Evolutionary conservation across 2,329 filamentous ascomycete genomes (phyloP).

Genomic region (Incumbomyces delicatus): DNA sequence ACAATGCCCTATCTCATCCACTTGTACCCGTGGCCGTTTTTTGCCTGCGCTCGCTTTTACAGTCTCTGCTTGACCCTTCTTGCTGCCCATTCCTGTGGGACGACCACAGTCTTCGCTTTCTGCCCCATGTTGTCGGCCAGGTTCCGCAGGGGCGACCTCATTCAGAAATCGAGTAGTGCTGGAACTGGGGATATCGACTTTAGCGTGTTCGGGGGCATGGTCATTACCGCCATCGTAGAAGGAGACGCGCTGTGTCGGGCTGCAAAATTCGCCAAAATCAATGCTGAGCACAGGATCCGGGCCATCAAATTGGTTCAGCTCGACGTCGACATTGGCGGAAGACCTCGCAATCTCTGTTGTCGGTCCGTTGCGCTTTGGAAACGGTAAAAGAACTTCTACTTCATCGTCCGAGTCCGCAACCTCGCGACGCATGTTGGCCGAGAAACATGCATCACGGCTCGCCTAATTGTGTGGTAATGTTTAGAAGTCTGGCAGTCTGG

Average conservation of each 20-base stretch:
- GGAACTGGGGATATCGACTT: not conserved
- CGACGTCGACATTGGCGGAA: not conserved
- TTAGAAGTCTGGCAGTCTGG: not conserved
- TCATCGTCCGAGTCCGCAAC: constrained; percentile 21
- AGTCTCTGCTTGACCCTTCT: not conserved
- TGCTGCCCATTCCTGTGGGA: not conserved
- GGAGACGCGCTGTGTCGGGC: constrained; percentile 15
- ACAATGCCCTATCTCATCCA: not conserved
- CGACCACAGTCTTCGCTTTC: not conserved
- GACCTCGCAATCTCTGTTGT: not conserved
- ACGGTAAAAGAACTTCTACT: constrained; percentile 12
- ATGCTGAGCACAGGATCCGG: constrained; percentile 8
- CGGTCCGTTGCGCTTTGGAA: not conserved
- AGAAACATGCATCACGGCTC: not conserved
- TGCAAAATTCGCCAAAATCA: constrained; percentile 17
- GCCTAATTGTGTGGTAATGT: not conserved
- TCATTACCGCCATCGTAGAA: constrained; percentile 6
- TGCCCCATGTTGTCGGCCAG: not conserved
- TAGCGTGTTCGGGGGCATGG: not conserved
- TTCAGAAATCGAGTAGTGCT: constrained; percentile 9
- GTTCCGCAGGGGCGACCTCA: not conserved
- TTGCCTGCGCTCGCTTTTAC: not conserved
- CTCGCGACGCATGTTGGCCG: constrained; percentile 14
- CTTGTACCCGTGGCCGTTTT: not conserved
- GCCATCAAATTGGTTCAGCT: not conserved